These are phyloP conservation scores for Emmonsiellopsis sp. DNA, from an alignment of 2,329 filamentous ascomycete genomes.

Conservation along the genomic window DNA sequence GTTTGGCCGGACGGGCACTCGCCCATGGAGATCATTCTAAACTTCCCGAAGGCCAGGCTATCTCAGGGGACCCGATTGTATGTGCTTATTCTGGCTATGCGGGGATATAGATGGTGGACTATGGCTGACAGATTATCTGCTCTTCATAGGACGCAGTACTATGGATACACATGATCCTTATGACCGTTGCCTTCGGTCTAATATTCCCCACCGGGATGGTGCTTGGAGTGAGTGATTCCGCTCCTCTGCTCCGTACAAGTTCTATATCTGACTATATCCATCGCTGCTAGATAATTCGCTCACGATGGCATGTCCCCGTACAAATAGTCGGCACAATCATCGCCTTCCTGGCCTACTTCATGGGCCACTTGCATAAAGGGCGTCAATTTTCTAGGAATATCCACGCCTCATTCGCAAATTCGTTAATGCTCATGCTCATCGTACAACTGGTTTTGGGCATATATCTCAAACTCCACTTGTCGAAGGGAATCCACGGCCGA, in stretches of 20 bases:
- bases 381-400: conserved; percentile 75
- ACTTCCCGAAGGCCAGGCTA: conserved; percentile 58
- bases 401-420: conserved; percentile 70
- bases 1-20: conserved; percentile 16
- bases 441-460: conserved; percentile 70
- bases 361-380: conserved; percentile 84
- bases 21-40: conserved; percentile 47
- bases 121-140: neutral
- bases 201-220: conserved; percentile 95
- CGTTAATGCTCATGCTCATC: conserved; percentile 69
- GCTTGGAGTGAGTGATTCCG: conserved; percentile 57
- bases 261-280: neutral
- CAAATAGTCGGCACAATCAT: conserved; percentile 67
- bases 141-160: conserved; percentile 58
- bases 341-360: conserved; percentile 75
- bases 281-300: conserved; percentile 63
- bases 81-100: conserved; percentile 24
- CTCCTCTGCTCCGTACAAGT: neutral
- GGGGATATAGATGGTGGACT: too few relatives aligned
- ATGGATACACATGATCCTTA: conserved; percentile 89
- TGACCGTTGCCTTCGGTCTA: conserved; percentile 79
- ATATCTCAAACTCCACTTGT: conserved; percentile 83
- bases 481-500: conserved; percentile 69
- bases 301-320: conserved; percentile 85
- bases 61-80: conserved; percentile 67